phyloP scores from a whole-genome alignment of 257 asterid genomes.

The Nicotiana sylvestris region DNA sequence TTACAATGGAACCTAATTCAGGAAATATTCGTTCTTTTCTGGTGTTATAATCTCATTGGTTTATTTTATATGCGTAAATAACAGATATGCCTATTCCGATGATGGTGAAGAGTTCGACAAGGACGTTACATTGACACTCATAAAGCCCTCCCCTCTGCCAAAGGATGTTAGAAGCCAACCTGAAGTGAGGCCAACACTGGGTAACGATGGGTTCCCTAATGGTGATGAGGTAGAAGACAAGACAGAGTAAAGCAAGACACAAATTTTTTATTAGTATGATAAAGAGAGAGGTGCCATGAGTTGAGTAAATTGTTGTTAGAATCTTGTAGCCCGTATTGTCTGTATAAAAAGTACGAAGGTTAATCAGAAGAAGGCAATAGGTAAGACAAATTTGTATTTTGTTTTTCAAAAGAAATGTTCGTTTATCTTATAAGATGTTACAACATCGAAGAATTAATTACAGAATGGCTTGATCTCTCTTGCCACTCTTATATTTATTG shows the following conservation, averaged over 20 bases:
- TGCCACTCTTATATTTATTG: background rate
- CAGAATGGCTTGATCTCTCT: background rate
- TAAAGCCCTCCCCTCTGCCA: slow-evolving; percentile 61
- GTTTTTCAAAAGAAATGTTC: background rate
- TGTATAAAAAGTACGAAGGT: background rate
- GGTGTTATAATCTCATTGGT: background rate
- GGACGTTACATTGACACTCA: slow-evolving; percentile 67
- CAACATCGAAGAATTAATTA: background rate
- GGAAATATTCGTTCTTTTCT: background rate
- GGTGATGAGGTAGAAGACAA: slow-evolving; percentile 59
- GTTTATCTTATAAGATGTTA: background rate
- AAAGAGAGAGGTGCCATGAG: background rate
- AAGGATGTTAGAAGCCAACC: slow-evolving; percentile 50
- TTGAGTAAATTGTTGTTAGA: background rate
- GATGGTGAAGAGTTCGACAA: slow-evolving; percentile 73
- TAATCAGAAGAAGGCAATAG: background rate
- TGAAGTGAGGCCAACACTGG: slow-evolving; percentile 36
- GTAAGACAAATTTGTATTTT: slow-evolving; percentile 1
- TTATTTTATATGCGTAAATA: background rate
- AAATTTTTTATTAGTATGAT: background rate
- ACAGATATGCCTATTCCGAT: slow-evolving; percentile 91
- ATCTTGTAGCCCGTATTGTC: background rate
- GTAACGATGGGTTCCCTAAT: slow-evolving; percentile 30
- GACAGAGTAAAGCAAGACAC: slow-evolving; percentile 45
- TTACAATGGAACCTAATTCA: background rate